These are phyloP conservation scores for Paraphoma sp. DNA, from an alignment of 2,329 filamentous ascomycete genomes.

Conservation along the genomic window DNA sequence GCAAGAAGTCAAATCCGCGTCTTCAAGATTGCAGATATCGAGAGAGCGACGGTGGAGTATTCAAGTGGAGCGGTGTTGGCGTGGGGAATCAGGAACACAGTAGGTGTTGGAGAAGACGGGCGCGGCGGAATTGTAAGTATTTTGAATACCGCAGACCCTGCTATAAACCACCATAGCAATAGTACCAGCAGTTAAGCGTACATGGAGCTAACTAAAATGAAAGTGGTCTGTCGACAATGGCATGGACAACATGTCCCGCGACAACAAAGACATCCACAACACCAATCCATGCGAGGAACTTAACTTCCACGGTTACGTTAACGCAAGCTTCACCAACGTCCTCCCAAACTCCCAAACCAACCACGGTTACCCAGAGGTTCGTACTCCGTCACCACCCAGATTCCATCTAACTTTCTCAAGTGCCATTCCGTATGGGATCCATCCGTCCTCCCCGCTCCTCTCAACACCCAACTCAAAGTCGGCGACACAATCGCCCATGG, in stretches of 20 bases:
- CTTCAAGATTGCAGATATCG: constrained; percentile 55
- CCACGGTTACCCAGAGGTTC: constrained; percentile 69
- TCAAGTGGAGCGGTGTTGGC: constrained; percentile 58
- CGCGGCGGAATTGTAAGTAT: constrained; percentile 50
- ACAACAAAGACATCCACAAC: constrained; percentile 64
- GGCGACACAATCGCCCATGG: constrained; percentile 56
- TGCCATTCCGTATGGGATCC: constrained; percentile 71
- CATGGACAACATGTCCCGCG: constrained; percentile 64
- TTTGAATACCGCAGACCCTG: neutral
- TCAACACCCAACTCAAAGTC: constrained; percentile 48
- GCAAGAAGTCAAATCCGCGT: constrained; percentile 69
- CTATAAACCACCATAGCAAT: too few relatives aligned
- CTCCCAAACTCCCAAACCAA: constrained; percentile 51
- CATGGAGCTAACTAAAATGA: neutral
- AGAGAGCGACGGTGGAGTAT: constrained; percentile 41
- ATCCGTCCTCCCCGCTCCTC: constrained; percentile 51
- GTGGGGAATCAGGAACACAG: constrained; percentile 75
- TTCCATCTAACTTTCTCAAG: neutral
- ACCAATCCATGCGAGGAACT: constrained; percentile 71
- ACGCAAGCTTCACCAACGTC: constrained; percentile 52
- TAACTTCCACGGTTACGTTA: constrained; percentile 53
- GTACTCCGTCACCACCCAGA: neutral
- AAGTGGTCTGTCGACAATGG: constrained; percentile 68
- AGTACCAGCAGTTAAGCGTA: too few relatives aligned
- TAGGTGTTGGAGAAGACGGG: constrained; percentile 68